These are phyloP conservation scores for Pneumocystis wakefieldiae DNA, from an alignment of 1,139 yeast species.

Conservation along the genomic window DNA sequence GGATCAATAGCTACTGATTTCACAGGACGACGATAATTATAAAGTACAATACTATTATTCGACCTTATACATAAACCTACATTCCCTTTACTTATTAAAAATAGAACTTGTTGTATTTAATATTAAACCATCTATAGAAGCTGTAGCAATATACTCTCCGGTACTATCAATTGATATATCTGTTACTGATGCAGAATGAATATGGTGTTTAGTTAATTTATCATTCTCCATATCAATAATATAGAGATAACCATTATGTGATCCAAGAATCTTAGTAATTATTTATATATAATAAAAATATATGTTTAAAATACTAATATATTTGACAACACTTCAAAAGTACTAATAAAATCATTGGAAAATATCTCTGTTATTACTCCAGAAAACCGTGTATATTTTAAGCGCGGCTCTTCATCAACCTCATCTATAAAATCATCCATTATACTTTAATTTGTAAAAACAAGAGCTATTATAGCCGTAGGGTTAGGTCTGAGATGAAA, in stretches of 20 bases:
- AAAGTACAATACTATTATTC: conserved; percentile 18
- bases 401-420: conserved; percentile 54
- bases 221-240: conserved; percentile 36
- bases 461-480: no score
- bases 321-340: conserved; percentile 43
- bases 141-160: conserved; percentile 10
- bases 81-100: conserved; percentile 3
- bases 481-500: no score
- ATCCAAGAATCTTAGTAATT: conserved; percentile 8
- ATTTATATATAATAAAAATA: not conserved
- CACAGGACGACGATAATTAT: conserved; percentile 75
- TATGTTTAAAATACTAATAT: conserved; percentile 62
- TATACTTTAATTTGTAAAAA: not conserved
- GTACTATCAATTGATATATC: conserved; percentile 40
- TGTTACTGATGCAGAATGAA: conserved; percentile 69
- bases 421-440: conserved; percentile 22
- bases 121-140: conserved; percentile 10
- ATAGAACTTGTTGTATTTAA: not conserved
- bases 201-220: conserved; percentile 51
- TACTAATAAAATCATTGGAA: conserved; percentile 59
- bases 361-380: conserved; percentile 56
- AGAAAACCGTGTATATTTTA: conserved; percentile 56
- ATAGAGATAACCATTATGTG: conserved; percentile 68
- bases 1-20: conserved; percentile 73
- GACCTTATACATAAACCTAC: conserved; percentile 2